Evolutionary conservation across 169 alveolate genomes (phyloP), one percentile per base, ranked within the genome.

Genomic region (Theileria annulata): DNA sequence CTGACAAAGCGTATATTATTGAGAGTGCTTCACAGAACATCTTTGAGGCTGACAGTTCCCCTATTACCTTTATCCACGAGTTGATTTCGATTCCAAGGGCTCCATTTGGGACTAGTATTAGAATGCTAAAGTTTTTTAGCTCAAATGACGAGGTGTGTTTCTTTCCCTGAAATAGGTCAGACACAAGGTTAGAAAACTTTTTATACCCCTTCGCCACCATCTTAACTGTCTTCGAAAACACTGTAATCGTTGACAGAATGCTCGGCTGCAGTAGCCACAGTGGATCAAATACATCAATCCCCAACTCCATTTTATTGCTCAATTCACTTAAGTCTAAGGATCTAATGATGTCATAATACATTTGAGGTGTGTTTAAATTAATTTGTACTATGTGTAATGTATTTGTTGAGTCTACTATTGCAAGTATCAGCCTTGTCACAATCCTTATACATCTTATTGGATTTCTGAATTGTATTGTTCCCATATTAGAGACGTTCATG

Each of bases 171-270:
- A 82, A 75, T 30, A 75, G n/a, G 25, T 82, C 85, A 15, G 86
- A 48, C 1, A 82, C 89, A 28, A 76, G 68, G 27, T 64, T 79
- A 12, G 86, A 67, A 30, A 82, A 82, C 77, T 82, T 82, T 59
- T 82, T 82, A 75, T 76, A 82, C 42, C 89, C 77, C 63, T 82
- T 76, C 2, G 85, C 89, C 72, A 69, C 67, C 80, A 82, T 69
- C 54, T 82, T 82, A 21, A 82, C 77, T 30, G 75, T 80, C 54
- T 77, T 49, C 54, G 66, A 47, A 35, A 60, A 76, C 67, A 80
- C 88, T 13, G 88, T 25, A 15, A 80, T 68, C 64, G 77, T 58
- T 13, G 81, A 60, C 27, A 70, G 59, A n/a, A 79, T 47, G 10
- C 63, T 54, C 63, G 63, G 21, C 28, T 79, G 75, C 0, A 48